These are phyloP conservation scores for Moesziomyces sp. DNA, from an alignment of 1,284 basidiomycete genomes.

Conservation along the genomic window DNA sequence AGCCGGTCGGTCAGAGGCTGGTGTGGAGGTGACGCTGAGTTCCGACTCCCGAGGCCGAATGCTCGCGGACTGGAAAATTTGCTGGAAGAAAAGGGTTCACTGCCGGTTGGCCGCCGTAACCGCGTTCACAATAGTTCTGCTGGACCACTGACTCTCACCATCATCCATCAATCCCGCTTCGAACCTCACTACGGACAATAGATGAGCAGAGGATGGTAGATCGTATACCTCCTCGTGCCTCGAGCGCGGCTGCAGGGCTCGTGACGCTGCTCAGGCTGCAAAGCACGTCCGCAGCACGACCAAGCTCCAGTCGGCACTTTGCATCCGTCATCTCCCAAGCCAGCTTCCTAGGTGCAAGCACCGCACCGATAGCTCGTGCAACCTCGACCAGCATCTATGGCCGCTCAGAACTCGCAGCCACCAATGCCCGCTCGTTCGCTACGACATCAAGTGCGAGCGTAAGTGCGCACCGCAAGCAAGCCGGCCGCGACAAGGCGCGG, in stretches of 20 bases:
- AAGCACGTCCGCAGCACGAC: background rate
- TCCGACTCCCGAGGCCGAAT: constrained; percentile 17
- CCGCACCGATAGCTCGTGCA: background rate
- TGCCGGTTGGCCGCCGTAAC: background rate
- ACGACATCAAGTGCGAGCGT: constrained; percentile 4
- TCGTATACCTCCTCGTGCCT: constrained; percentile 8
- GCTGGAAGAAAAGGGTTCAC: constrained; percentile 14
- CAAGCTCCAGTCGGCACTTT: background rate
- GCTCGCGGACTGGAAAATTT: constrained; percentile 23
- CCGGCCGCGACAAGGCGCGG: constrained; percentile 41
- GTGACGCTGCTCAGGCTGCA: constrained; percentile 8
- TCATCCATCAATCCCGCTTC: background rate
- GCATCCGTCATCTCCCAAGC: constrained; percentile 19
- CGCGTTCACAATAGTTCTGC: background rate
- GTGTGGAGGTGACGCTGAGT: constrained; percentile 9
- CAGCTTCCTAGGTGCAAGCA: background rate
- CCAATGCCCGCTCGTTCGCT: constrained; percentile 6
- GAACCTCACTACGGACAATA: background rate
- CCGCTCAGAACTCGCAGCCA: too few species aligned
- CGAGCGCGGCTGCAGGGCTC: constrained; percentile 12
- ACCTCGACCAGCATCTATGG: background rate
- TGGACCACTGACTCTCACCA: background rate
- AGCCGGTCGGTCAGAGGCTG: background rate
- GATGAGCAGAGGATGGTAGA: constrained; percentile 18
- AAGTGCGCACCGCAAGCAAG: constrained; percentile 42